Evolutionary conservation across 208 protist species (phyloP), one percentile per base, ranked within the genome.

Genomic region (Crithidia sp.): DNA sequence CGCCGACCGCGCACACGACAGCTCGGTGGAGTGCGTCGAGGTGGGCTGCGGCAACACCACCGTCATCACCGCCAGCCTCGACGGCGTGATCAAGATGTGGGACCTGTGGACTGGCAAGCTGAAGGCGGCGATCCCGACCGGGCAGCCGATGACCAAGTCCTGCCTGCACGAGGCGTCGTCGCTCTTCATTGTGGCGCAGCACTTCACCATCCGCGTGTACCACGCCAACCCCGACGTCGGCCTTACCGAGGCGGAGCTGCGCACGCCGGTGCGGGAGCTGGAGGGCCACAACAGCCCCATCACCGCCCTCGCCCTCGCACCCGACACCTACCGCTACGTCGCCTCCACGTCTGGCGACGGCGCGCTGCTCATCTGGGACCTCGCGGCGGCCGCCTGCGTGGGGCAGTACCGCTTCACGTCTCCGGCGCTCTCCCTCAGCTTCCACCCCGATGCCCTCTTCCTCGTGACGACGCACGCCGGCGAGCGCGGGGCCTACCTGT

Each of bases 361-460:
- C n/a, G 81, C 69, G 56, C 57, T 97, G 68, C 78, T 94, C 56
- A 57, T 96, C 12, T 97, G 91, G 90, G 93, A 97, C 78, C 79
- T 97, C 12, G 86, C 90, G 16, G 87, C 88, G 2, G 85, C 86
- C 10, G 86, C 84, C 3, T 97, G 93, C 74, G 93, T 97, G 36
- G 90, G 90, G 10, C 88, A 93, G 79, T 97, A 95, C 77, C 84
- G 89, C 49, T 83, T 94, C 53, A 47, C 77, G 12, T 84, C 87
- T 5, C 89, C 93, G 2, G 90, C 89, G 40, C 68, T 86, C 3
- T 95, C 89, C n/a, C 83, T 97, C 63, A 75, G 72, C 44, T 97
- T 95, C 79, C 88, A 95, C 66, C 91, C 93, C 13, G 88, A 94
- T 67, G 91, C 87, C 12, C 86, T 94, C 14, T 97, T 97, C 72